A percentile compares a stretch with the other conserved stretches of the same genome.
Conservation (phyloP, 2,329 filamentous ascomycete genomes). For the Sporothrix schenckii region DNA sequence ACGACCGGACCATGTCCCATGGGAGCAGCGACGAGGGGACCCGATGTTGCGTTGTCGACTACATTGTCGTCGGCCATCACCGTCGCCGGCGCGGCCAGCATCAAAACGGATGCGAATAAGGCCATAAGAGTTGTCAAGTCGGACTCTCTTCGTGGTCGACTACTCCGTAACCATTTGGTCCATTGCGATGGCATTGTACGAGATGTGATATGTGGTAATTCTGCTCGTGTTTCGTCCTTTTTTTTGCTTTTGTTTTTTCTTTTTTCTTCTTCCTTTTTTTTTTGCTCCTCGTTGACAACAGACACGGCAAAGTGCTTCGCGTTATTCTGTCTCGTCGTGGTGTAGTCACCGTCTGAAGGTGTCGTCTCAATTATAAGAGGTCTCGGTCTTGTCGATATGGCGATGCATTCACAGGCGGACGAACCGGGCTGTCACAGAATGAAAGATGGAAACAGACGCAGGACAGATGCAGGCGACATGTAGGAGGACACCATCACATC, state of each 20-base stretch:
- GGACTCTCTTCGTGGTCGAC: too few species aligned
- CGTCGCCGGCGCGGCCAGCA: not conserved
- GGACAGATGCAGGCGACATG: too few species aligned
- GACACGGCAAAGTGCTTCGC: not conserved
- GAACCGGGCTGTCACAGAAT: not conserved
- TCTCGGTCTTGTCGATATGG: not conserved
- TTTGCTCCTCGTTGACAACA: too few species aligned
- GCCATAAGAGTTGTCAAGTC: not conserved
- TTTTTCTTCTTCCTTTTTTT: not conserved
- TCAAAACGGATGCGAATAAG: not conserved
- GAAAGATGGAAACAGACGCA: not conserved
- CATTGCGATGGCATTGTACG: not conserved
- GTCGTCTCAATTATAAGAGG: not conserved
- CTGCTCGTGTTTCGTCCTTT: not conserved
- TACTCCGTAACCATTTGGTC: not conserved
- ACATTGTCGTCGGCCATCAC: not conserved
- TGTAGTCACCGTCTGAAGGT: not conserved
- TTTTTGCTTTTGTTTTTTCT: not conserved
- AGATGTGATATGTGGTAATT: not conserved
- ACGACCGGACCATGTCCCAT: slow-evolving; percentile 9
- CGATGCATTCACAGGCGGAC: not conserved
- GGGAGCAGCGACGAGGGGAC: not conserved
- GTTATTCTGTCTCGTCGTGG: not conserved
- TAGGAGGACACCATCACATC: not conserved
- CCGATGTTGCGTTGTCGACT: not conserved